Evolutionary conservation across 192 early-diverging fungal genomes (phyloP).

Genomic region (Gryganskiella cystojenkinii): DNA sequence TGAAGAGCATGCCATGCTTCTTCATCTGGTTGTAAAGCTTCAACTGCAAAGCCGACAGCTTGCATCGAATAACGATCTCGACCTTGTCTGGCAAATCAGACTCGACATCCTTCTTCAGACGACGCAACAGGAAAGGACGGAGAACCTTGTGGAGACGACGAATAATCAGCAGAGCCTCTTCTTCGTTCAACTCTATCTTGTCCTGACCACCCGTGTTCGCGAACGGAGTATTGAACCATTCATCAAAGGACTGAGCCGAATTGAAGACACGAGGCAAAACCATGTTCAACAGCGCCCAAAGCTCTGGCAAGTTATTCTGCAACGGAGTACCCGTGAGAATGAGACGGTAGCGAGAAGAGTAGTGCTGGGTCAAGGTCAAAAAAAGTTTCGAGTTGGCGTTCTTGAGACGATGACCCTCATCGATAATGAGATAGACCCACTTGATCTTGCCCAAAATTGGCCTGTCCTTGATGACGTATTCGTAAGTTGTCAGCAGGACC

Average conservation of each 20-base stretch:
- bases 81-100: conserved; percentile 97
- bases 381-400: conserved; percentile 91
- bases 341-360: conserved; percentile 89
- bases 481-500: conserved; percentile 96
- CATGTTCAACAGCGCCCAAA: conserved; percentile 98
- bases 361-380: conserved; percentile 87
- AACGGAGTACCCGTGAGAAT: conserved; percentile 99
- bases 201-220: conserved; percentile 83
- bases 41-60: conserved; percentile 88
- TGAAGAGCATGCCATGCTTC: conserved; percentile 77
- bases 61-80: conserved; percentile 93
- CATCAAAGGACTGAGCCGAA: conserved; percentile 96
- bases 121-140: conserved; percentile 95
- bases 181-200: conserved; percentile 95
- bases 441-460: conserved; percentile 88
- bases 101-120: conserved; percentile 99
- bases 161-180: conserved; percentile 97
- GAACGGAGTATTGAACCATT: conserved; percentile 99
- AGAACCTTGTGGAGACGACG: conserved; percentile 95
- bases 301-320: conserved; percentile 97
- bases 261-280: conserved; percentile 97
- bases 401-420: conserved; percentile 99
- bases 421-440: conserved; percentile 99
- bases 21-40: conserved; percentile 90
- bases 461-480: conserved; percentile 96